Percentiles rank a stretch among this genome's conserved stretches.
phyloP scores from a whole-genome alignment of 352 stramenopile genomes.

The Aphanomyces stellatus region DNA sequence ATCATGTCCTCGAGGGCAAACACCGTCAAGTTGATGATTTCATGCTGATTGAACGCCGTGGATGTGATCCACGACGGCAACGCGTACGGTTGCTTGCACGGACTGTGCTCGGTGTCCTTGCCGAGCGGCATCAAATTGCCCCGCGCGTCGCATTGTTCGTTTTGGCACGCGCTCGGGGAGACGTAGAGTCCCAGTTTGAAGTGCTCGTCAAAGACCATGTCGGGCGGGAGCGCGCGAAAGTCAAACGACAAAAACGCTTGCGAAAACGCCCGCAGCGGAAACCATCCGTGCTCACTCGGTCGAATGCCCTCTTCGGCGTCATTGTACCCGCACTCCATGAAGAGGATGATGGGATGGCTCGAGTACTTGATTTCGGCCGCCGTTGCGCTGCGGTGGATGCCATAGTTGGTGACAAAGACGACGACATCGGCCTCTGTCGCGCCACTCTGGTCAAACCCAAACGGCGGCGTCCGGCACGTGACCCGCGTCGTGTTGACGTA shows the following conservation, averaged over 20 bases:
- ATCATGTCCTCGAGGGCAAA: slow-evolving; percentile 92
- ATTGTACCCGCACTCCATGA: slow-evolving; percentile 27
- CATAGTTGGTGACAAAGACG: slow-evolving; percentile 78
- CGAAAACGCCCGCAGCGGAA: slow-evolving; percentile 84
- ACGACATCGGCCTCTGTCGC: slow-evolving; percentile 27
- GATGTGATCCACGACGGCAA: slow-evolving; percentile 89
- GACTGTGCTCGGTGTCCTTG: slow-evolving; percentile 76
- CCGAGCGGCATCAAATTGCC: slow-evolving; percentile 44
- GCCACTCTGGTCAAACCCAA: slow-evolving; percentile 26
- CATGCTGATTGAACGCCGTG: slow-evolving; percentile 86
- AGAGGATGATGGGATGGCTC: slow-evolving; percentile 27
- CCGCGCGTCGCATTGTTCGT: slow-evolving; percentile 69
- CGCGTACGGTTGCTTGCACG: slow-evolving; percentile 85
- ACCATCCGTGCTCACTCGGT: slow-evolving; percentile 86
- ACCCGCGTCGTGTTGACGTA: slow-evolving; percentile 80
- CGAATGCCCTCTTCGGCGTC: slow-evolving; percentile 71
- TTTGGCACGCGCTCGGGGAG: slow-evolving; percentile 86
- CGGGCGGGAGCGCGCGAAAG: slow-evolving; percentile 84
- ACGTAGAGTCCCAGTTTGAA: slow-evolving; percentile 95
- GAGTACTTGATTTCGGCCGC: slow-evolving; percentile 39
- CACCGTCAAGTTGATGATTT: slow-evolving; percentile 91
- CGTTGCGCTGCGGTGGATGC: slow-evolving; percentile 59
- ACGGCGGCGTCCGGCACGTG: slow-evolving; percentile 63
- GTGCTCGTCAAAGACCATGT: slow-evolving; percentile 93
- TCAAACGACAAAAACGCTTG: slow-evolving; percentile 92